Evolutionary conservation across 2,329 filamentous ascomycete genomes (phyloP).

Genomic region (Microsporum ferrugineum): DNA sequence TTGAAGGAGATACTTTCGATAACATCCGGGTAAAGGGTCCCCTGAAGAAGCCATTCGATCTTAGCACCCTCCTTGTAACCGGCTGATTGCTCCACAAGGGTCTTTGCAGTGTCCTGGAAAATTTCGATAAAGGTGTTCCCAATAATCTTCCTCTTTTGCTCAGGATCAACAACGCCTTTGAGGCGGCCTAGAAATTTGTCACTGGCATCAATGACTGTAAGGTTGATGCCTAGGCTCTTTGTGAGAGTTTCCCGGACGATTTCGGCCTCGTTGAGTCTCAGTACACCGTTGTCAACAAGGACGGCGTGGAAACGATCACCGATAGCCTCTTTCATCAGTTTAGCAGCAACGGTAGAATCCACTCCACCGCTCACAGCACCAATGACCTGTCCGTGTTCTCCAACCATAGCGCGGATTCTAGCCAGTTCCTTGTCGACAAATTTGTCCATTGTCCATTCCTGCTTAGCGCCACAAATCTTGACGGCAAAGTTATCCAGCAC

Average conservation of each 20-base stretch:
- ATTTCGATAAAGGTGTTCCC: constrained; percentile 64
- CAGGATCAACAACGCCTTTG: constrained; percentile 64
- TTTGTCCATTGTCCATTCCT: constrained; percentile 75
- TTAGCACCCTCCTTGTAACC: constrained; percentile 57
- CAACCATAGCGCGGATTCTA: constrained; percentile 71
- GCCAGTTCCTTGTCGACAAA: constrained; percentile 72
- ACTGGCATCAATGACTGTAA: constrained; percentile 72
- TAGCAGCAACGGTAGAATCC: constrained; percentile 77
- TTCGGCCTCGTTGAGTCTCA: constrained; percentile 75
- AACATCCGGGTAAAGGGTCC: constrained; percentile 65
- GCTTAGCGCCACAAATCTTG: constrained; percentile 63
- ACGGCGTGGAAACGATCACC: constrained; percentile 74
- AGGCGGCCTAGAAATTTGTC: constrained; percentile 67
- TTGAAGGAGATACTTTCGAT: constrained; percentile 64
- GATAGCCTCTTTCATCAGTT: constrained; percentile 78
- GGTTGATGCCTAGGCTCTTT: constrained; percentile 74
- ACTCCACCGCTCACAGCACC: constrained; percentile 74
- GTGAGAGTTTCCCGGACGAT: constrained; percentile 69
- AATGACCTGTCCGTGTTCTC: constrained; percentile 69
- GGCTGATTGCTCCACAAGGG: constrained; percentile 60
- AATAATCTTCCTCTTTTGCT: constrained; percentile 86
- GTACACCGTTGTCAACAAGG: constrained; percentile 72
- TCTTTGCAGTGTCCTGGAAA: constrained; percentile 67
- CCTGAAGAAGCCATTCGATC: constrained; percentile 79
- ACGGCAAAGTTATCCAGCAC: constrained; percentile 75